Percentiles rank a stretch among this genome's conserved stretches.
These are phyloP conservation scores for Pulveroboletus ravenelii DNA, from an alignment of 768 basidiomycete genomes.

Conservation along the genomic window DNA sequence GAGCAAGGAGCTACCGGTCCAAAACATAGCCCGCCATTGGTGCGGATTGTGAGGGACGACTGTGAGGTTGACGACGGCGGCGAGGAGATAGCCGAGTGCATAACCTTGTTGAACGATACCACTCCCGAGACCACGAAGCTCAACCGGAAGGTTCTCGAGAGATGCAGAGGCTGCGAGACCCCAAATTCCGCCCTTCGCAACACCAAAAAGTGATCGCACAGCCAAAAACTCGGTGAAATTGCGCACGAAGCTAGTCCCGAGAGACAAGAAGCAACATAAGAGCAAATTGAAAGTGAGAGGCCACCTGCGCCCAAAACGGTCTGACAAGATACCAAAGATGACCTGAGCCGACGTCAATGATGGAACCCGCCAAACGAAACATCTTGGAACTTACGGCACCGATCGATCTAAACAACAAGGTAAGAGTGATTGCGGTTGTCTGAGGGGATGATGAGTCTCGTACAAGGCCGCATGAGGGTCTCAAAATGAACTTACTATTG, in stretches of 20 bases:
- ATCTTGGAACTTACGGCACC: slow-evolving; percentile 49
- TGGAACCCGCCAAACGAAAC: not conserved
- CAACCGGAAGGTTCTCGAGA: slow-evolving; percentile 88
- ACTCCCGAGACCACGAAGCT: slow-evolving; percentile 78
- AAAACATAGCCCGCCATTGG: slow-evolving; percentile 79
- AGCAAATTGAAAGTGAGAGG: slow-evolving; percentile 76
- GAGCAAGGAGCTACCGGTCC: slow-evolving; percentile 68
- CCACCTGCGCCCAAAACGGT: slow-evolving; percentile 92
- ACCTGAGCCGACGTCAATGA: slow-evolving; percentile 29
- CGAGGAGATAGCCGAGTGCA: slow-evolving; percentile 79
- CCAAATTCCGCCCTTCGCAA: slow-evolving; percentile 91
- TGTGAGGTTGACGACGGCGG: slow-evolving; percentile 76
- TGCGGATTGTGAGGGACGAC: slow-evolving; percentile 37
- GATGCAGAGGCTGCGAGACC: slow-evolving; percentile 78
- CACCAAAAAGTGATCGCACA: slow-evolving; percentile 75
- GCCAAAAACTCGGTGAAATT: slow-evolving; percentile 78
- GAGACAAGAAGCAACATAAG: slow-evolving; percentile 65
- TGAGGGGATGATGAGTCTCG: slow-evolving; percentile 13
- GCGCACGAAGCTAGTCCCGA: slow-evolving; percentile 76
- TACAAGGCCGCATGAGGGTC: not conserved
- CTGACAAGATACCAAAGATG: slow-evolving; percentile 77
- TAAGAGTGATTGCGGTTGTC: slow-evolving; percentile 87
- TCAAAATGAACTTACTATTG: slow-evolving; percentile 34
- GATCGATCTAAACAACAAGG: slow-evolving; percentile 79
- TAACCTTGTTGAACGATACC: slow-evolving; percentile 94